Conservation (phyloP, 768 basidiomycete species). For the Hydnomerulius pinastri region DNA sequence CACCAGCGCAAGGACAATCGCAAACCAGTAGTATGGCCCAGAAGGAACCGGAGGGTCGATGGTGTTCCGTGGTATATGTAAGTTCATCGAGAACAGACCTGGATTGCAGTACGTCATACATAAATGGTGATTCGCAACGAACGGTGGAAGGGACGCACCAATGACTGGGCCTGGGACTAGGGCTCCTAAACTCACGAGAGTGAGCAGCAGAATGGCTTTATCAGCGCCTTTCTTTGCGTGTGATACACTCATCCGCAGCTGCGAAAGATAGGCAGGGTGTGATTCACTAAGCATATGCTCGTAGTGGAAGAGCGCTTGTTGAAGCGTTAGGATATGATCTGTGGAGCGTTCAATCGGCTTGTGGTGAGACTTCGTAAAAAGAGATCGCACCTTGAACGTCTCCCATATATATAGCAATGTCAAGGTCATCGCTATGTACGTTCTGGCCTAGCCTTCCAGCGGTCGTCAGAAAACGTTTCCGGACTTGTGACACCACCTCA, state of each 20-base stretch:
- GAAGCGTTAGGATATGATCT: slow-evolving; percentile 91
- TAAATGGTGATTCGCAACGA: slow-evolving; percentile 1
- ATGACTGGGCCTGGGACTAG: slow-evolving; percentile 62
- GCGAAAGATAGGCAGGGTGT: slow-evolving; percentile 82
- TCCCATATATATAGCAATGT: slow-evolving; percentile 85
- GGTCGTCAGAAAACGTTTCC: slow-evolving; percentile 62
- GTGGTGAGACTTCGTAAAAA: not conserved
- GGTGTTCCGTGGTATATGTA: slow-evolving; percentile 58
- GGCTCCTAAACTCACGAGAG: slow-evolving; percentile 65
- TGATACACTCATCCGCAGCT: slow-evolving; percentile 65
- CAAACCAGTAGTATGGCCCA: slow-evolving; percentile 55
- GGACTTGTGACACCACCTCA: slow-evolving; percentile 77
- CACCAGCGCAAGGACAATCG: slow-evolving; percentile 49
- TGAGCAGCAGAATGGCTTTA: slow-evolving; percentile 64
- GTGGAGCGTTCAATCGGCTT: slow-evolving; percentile 3
- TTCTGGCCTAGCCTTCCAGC: slow-evolving; percentile 38
- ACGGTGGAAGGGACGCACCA: slow-evolving; percentile 40
- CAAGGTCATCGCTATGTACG: slow-evolving; percentile 50
- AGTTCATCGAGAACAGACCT: slow-evolving; percentile 75
- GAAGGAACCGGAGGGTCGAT: slow-evolving; percentile 22
- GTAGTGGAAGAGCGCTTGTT: slow-evolving; percentile 81
- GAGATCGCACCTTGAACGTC: slow-evolving; percentile 78
- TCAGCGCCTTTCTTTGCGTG: slow-evolving; percentile 64
- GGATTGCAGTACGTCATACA: not conserved
- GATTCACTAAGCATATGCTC: slow-evolving; percentile 88